phyloP scores from a whole-genome alignment of 345 rosid genomes.

The Eucalyptus marginata region DNA sequence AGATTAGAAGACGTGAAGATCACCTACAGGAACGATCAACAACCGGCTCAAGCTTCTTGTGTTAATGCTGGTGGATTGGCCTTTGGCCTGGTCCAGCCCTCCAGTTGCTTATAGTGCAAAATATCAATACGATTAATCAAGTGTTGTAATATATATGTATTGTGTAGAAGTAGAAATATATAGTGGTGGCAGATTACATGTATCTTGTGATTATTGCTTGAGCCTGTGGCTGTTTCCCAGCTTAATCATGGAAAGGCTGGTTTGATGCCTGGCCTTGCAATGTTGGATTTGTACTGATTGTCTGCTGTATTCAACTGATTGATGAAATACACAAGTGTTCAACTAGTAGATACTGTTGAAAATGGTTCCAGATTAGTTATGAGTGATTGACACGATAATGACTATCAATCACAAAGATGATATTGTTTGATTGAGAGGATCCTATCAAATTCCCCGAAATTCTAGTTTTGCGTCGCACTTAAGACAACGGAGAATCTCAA shows the following conservation, averaged over 20 bases:
- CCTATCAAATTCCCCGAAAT: neutral
- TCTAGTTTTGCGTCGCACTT: neutral
- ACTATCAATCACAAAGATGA: neutral
- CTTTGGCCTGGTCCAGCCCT: constrained; percentile 28
- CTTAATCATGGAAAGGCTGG: neutral
- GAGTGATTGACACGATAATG: neutral
- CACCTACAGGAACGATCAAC: constrained; percentile 5
- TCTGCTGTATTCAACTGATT: neutral
- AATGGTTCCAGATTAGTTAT: neutral
- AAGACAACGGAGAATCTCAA: neutral
- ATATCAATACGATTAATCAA: neutral
- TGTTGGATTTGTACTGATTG: neutral
- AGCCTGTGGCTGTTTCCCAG: neutral
- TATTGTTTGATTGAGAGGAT: neutral
- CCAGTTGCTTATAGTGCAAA: constrained; percentile 12
- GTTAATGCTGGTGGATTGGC: constrained; percentile 35
- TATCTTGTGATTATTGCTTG: neutral
- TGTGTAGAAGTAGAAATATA: neutral
- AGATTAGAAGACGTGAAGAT: constrained; percentile 38
- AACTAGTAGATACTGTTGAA: neutral
- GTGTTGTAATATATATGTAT: neutral
- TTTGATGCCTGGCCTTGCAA: neutral
- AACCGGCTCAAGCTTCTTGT: constrained; percentile 41
- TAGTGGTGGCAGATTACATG: neutral
- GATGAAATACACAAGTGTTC: neutral